Conservation (phyloP, 805 yeast species). For the Metschnikowia henanensis region DNA sequence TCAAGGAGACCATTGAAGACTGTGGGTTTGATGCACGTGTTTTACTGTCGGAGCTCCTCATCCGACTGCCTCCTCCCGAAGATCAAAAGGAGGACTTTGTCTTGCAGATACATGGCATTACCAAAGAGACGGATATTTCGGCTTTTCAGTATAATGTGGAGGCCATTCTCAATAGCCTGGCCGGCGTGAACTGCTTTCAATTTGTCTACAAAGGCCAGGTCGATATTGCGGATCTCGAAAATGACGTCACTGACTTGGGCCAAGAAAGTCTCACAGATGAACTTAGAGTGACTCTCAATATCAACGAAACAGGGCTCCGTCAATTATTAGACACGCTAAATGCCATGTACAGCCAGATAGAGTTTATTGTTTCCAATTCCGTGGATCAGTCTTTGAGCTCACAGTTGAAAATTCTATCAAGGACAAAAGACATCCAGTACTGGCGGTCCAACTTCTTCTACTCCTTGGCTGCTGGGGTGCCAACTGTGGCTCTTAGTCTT, state of each 20-base stretch:
- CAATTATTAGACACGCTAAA: constrained; percentile 47
- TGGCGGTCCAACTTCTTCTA: constrained; percentile 63
- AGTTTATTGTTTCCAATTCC: constrained; percentile 46
- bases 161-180: constrained; percentile 33
- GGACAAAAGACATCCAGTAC: constrained; percentile 66
- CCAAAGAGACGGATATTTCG: constrained; percentile 26
- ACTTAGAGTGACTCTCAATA: constrained; percentile 48
- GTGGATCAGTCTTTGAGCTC: constrained; percentile 55
- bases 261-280: constrained; percentile 30
- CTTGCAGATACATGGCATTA: constrained; percentile 36
- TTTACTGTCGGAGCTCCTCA: constrained; percentile 7
- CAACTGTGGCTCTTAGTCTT: constrained; percentile 55
- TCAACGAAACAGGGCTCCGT: constrained; percentile 60
- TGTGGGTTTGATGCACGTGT: constrained; percentile 37
- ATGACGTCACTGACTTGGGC: constrained; percentile 12
- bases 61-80: not conserved
- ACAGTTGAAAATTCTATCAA: constrained; percentile 68
- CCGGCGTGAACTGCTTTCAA: constrained; percentile 29
- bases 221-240: constrained; percentile 18
- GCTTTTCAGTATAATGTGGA: constrained; percentile 40
- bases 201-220: constrained; percentile 24
- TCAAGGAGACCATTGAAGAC: constrained; percentile 64
- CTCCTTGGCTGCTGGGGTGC: constrained; percentile 58
- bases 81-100: constrained; percentile 27
- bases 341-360: constrained; percentile 52